Evolutionary conservation across 352 stramenopile species (phyloP).

Genomic region (Albugo candida): DNA sequence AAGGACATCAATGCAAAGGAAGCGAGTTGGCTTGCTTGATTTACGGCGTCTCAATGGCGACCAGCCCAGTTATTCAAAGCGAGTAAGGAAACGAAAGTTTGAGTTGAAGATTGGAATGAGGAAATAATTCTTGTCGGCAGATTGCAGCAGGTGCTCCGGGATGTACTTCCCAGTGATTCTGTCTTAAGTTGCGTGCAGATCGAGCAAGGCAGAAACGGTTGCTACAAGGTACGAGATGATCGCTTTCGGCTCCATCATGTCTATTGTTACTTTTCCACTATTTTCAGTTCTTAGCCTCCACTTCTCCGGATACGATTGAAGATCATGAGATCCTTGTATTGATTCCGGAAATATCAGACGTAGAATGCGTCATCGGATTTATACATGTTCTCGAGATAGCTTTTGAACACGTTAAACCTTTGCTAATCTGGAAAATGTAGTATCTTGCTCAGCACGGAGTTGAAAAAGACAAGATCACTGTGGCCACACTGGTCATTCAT

Average conservation of each 20-base stretch:
- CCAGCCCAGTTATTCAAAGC: constrained; percentile 21
- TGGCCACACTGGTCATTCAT: constrained; percentile 63
- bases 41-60: constrained; percentile 37
- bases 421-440: constrained; percentile 9
- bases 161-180: constrained; percentile 43
- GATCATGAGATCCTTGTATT: constrained; percentile 47
- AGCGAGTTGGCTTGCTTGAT: constrained; percentile 60
- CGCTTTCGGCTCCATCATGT: neutral
- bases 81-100: constrained; percentile 11
- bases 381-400: constrained; percentile 26
- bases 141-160: constrained; percentile 27
- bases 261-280: constrained; percentile 4
- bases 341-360: constrained; percentile 32
- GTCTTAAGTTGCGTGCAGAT: constrained; percentile 41
- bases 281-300: constrained; percentile 21
- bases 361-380: constrained; percentile 48
- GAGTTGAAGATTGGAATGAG: neutral
- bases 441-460: constrained; percentile 50
- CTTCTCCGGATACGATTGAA: constrained; percentile 41
- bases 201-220: constrained; percentile 18
- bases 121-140: constrained; percentile 9
- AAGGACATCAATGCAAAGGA: constrained; percentile 47
- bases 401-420: neutral
- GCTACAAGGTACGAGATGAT: constrained; percentile 15
- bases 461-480: constrained; percentile 52